phyloP scores from a whole-genome alignment of 2,329 filamentous ascomycete genomes.

The Ceratocystis cacaofunesta region DNA sequence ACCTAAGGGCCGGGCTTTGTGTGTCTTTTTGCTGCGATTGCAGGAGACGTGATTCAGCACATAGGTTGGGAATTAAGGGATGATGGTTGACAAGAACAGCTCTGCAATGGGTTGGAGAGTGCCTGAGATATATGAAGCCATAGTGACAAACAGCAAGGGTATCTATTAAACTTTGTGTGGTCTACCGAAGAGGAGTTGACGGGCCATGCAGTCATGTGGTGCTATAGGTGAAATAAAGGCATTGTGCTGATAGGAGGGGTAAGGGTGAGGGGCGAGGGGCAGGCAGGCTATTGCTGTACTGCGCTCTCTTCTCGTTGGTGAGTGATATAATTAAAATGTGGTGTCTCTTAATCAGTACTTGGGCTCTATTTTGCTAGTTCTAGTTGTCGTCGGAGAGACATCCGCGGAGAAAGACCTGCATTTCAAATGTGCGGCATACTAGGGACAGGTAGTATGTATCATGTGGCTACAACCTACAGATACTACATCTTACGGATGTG shows the following conservation, averaged over 20 bases:
- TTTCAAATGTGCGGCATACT: too few relatives aligned
- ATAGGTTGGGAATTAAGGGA: too few relatives aligned
- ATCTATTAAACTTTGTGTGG: neutral
- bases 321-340: neutral
- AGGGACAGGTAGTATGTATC: neutral
- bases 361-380: neutral
- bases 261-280: neutral
- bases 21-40: neutral
- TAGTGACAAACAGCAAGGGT: neutral
- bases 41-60: too few relatives aligned
- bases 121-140: neutral
- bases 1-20: neutral
- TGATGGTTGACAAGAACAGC: too few relatives aligned
- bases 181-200: neutral
- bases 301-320: neutral
- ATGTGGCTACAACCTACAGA: neutral
- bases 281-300: neutral
- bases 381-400: neutral
- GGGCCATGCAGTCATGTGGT: neutral
- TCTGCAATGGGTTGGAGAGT: neutral
- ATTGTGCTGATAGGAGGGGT: neutral
- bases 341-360: neutral
- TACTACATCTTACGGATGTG: too few relatives aligned
- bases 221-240: neutral
- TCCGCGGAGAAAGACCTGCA: neutral